phyloP scores from a whole-genome alignment of 441 rosid genomes.

The Adansonia madagascariensis region DNA sequence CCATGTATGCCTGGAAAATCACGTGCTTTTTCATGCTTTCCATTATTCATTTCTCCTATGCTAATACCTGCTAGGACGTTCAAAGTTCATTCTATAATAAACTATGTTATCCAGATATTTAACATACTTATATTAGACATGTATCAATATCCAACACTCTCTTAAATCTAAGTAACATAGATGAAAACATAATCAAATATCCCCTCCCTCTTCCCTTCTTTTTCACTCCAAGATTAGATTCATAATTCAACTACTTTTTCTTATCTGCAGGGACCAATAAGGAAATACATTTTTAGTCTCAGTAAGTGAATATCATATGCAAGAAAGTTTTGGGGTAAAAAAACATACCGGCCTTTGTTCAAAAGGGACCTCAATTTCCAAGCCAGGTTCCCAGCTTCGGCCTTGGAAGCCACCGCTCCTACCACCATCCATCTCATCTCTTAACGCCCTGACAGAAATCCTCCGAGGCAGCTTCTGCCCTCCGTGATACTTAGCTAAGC shows the following conservation, averaged over 20 bases:
- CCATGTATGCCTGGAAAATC: conserved; percentile 1
- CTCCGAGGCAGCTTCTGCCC: conserved; percentile 40
- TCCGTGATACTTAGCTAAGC: conserved; percentile 39
- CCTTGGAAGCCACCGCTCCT: conserved; percentile 58
- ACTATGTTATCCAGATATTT: no score
- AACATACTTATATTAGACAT: no score
- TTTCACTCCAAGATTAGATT: neutral
- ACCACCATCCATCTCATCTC: conserved; percentile 66
- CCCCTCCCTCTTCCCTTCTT: neutral
- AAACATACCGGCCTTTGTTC: conserved; percentile 89
- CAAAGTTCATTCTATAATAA: neutral
- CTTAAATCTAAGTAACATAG: no score
- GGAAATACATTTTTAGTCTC: neutral
- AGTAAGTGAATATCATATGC: neutral
- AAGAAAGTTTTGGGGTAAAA: neutral
- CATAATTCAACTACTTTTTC: neutral
- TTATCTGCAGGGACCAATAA: neutral
- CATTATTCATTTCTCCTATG: neutral
- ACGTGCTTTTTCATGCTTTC: neutral
- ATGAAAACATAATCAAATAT: no score
- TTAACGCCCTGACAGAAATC: conserved; percentile 58
- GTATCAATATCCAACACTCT: no score
- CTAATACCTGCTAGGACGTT: neutral
- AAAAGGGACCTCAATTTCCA: conserved; percentile 82
- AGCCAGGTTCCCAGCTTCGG: conserved; percentile 83